These are phyloP conservation scores for Solanum tarapatanum DNA, from an alignment of 257 asterid species.

Conservation along the genomic window DNA sequence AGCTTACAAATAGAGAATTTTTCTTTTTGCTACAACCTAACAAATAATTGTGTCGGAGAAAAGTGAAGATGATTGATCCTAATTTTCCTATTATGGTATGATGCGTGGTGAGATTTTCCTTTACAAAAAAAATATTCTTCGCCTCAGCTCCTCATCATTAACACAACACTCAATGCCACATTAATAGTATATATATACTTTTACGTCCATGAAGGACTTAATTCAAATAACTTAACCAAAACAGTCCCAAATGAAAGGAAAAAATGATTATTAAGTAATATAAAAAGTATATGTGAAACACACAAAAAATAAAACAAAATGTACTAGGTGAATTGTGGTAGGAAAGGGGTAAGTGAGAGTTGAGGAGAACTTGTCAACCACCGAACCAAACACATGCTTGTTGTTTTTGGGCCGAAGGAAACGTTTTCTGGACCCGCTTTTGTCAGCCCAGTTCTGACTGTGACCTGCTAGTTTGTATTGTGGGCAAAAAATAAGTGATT, in stretches of 20 bases:
- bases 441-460: background rate
- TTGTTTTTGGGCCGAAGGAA: background rate
- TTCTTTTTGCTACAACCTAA: background rate
- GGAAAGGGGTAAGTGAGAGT: background rate
- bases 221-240: background rate
- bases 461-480: background rate
- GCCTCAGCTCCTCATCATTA: background rate
- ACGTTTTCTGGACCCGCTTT: background rate
- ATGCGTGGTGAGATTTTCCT: background rate
- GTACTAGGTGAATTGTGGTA: background rate
- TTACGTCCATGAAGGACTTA: background rate
- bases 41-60: background rate
- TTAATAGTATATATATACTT: background rate
- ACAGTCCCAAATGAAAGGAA: background rate
- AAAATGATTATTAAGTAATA: background rate
- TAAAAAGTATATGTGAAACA: background rate
- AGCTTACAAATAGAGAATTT: fast-evolving
- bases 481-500: too few relatives aligned
- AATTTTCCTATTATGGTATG: background rate
- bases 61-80: background rate
- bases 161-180: background rate
- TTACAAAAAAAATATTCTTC: background rate
- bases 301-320: background rate
- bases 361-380: background rate
- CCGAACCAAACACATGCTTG: background rate